Conservation (phyloP, 2,329 filamentous ascomycete genomes). For the Pseudogymnoascus sp. region DNA sequence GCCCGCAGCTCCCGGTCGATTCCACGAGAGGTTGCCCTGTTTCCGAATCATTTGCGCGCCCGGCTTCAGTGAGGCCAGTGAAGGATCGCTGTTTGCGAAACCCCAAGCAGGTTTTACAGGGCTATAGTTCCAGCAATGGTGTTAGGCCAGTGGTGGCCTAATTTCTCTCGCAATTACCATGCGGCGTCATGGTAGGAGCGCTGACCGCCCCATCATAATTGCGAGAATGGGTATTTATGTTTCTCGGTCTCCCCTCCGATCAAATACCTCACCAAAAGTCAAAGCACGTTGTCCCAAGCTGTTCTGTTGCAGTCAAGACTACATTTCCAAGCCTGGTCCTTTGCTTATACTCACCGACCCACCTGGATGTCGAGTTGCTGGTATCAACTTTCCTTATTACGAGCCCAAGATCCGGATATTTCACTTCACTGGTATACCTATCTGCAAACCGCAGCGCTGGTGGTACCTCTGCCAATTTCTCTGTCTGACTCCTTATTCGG, state of each 20-base stretch:
- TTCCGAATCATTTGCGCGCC: slow-evolving; percentile 1
- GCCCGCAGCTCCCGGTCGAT: background rate
- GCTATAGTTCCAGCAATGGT: background rate
- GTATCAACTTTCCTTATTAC: slow-evolving; percentile 10
- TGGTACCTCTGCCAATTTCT: slow-evolving; percentile 5
- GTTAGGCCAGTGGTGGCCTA: slow-evolving; percentile 5
- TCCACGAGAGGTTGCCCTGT: slow-evolving; percentile 6
- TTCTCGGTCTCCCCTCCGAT: slow-evolving; percentile 5
- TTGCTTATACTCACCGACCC: background rate
- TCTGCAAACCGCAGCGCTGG: slow-evolving; percentile 5
- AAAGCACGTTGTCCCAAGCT: background rate
- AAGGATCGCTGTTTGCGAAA: slow-evolving; percentile 4
- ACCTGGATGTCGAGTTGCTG: slow-evolving; percentile 4
- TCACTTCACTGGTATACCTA: slow-evolving; percentile 6
- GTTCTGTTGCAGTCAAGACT: slow-evolving; percentile 1
- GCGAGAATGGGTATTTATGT: slow-evolving; percentile 8
- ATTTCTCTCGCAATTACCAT: slow-evolving; percentile 6
- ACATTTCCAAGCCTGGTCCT: background rate
- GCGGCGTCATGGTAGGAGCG: slow-evolving; percentile 4
- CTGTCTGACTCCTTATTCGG: slow-evolving; percentile 7
- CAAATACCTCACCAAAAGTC: background rate
- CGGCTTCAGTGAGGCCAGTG: slow-evolving; percentile 8
- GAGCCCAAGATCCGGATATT: slow-evolving; percentile 3
- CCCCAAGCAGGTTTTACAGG: slow-evolving; percentile 8
- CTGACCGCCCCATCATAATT: background rate